Evolutionary conservation across 257 asterid genomes (phyloP), one percentile per base, ranked within the genome.

Genomic region (Gynochthodes officinalis): DNA sequence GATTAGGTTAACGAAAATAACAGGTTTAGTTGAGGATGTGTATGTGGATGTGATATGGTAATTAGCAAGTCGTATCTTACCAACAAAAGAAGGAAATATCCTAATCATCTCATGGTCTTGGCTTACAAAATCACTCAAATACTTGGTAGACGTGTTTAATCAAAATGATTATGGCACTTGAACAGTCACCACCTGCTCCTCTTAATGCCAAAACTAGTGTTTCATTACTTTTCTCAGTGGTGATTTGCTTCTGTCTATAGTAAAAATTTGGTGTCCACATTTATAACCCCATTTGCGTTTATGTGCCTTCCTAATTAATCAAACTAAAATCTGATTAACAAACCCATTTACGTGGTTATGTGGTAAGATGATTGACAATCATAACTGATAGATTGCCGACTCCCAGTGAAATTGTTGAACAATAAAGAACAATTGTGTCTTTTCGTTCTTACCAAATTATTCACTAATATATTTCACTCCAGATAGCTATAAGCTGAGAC

Each of bases 1-100:
- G 86, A 85, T 84, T 87, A 89, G 96, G 96, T 87, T 82, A 28
- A 77, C 72, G 93, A 86, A 83, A 87, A 85, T 73, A 82, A 87
- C 80, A 28, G 75, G 81, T 80, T 82, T 82, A 72, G 84, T 70
- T 78, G 84, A 71, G 67, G 86, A 73, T 84, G 77, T 43, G 18
- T 67, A 73, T 54, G 71, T 54, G 71, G 68, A 72, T 78, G 63
- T 67, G 19, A 77, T 73, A 55, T 69, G 77, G 25, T 79, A 82
- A 87, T 81, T 77, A 72, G 6, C 57, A 66, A 75, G 82, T 77
- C 64, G 67, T 63, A 84, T 75, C 83, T 70, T 75, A 61, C 67
- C 35, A 35, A 61, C 67, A n/a, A 40, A 40, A 33, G 5, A 2
- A 8, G 63, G 7, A 61, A 61, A n/a, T n/a, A n/a, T 35, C 28